Percentiles rank a stretch among this genome's conserved stretches.
These are phyloP conservation scores for Sarcodon aspratus DNA, from an alignment of 768 basidiomycete species.

Conservation along the genomic window DNA sequence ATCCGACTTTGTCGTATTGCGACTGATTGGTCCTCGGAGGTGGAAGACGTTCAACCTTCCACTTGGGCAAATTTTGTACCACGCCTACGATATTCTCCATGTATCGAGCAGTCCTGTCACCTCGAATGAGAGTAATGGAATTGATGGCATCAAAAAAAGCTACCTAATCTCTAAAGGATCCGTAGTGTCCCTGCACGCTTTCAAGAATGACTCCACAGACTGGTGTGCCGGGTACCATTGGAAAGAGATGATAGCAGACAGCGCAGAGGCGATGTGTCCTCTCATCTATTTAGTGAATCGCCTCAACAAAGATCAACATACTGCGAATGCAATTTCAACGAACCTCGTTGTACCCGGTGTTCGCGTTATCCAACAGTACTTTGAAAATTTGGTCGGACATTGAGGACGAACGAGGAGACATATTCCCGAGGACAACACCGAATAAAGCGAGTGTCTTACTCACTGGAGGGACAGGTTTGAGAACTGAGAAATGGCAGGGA, in stretches of 20 bases:
- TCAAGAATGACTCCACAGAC: constrained; percentile 39
- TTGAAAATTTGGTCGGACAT: constrained; percentile 59
- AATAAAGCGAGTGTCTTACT: constrained; percentile 63
- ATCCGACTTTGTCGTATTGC: constrained; percentile 80
- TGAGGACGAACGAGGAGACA: constrained; percentile 56
- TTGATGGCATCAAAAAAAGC: constrained; percentile 1
- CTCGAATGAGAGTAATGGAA: background rate
- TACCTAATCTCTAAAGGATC: constrained; percentile 61
- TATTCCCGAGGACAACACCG: constrained; percentile 51
- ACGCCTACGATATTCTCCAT: constrained; percentile 45
- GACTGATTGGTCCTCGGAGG: constrained; percentile 84
- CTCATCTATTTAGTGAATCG: constrained; percentile 38
- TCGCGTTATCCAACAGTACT: constrained; percentile 62
- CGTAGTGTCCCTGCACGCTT: constrained; percentile 33
- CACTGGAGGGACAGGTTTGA: constrained; percentile 33
- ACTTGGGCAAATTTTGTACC: constrained; percentile 45
- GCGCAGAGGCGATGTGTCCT: constrained; percentile 51
- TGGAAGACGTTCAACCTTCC: constrained; percentile 68
- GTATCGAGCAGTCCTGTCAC: constrained; percentile 40
- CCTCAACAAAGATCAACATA: background rate
- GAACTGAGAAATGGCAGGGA: background rate
- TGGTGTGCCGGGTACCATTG: constrained; percentile 64
- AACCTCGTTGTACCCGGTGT: constrained; percentile 83
- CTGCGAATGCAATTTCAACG: constrained; percentile 2
- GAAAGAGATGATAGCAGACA: constrained; percentile 43